phyloP scores from a whole-genome alignment of 306 rosid genomes.

The Malus orientalis region DNA sequence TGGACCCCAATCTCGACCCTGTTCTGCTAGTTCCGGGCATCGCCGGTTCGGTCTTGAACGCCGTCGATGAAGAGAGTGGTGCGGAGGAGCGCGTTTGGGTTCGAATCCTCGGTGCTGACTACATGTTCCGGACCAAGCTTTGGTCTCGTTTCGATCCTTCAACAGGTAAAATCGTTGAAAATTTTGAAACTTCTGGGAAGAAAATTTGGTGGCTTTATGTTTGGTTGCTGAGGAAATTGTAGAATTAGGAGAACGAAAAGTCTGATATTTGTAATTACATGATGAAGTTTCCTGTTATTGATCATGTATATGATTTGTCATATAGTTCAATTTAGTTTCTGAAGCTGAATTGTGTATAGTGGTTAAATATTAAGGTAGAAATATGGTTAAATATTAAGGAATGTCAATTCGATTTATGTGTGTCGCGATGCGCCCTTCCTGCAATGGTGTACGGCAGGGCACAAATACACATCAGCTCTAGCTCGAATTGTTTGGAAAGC shows the following conservation, averaged over 20 bases:
- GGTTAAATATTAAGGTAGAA: no score
- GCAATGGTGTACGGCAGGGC: background rate
- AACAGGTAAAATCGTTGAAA: constrained; percentile 35
- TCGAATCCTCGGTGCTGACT: constrained; percentile 66
- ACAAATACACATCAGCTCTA: background rate
- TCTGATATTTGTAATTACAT: background rate
- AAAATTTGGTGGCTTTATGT: background rate
- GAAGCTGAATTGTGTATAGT: background rate
- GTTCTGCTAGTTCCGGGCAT: constrained; percentile 82
- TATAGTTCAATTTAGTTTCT: background rate
- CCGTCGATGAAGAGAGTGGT: constrained; percentile 43
- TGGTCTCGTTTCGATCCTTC: constrained; percentile 90
- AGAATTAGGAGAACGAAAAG: background rate
- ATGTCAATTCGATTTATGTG: background rate
- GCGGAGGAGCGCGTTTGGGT: constrained; percentile 84
- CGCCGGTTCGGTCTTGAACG: constrained; percentile 74
- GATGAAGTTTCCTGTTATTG: background rate
- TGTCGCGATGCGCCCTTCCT: background rate
- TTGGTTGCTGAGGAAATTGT: background rate
- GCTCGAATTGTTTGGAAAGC: background rate
- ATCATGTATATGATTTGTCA: background rate
- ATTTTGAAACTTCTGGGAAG: background rate
- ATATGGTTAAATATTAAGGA: background rate
- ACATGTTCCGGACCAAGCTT: constrained; percentile 65
- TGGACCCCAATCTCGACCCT: constrained; percentile 79